Evolutionary conservation across 2,329 filamentous ascomycete species (phyloP).

Genomic region (Talaromyces sp.): DNA sequence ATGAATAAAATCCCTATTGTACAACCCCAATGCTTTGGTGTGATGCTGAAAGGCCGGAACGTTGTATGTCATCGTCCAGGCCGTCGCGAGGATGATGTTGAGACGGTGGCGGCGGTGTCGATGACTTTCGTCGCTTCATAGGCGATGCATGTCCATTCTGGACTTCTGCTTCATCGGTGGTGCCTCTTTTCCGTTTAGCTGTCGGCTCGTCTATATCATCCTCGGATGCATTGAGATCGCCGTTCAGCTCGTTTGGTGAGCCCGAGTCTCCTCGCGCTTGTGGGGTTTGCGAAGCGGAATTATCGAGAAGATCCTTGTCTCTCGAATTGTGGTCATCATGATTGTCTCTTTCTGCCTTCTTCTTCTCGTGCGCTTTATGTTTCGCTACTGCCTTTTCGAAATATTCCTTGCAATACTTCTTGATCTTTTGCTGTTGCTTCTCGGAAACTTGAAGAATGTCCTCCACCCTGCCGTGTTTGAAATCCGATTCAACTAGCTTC

Average conservation of each 20-base stretch:
- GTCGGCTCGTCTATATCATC: constrained; percentile 31
- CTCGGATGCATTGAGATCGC: constrained; percentile 30
- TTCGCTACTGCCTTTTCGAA: constrained; percentile 83
- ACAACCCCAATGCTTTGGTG: constrained; percentile 20
- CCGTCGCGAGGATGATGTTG: constrained; percentile 11
- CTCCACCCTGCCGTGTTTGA: constrained; percentile 80
- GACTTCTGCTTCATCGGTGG: constrained; percentile 25
- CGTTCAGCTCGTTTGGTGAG: constrained; percentile 13
- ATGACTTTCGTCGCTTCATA: constrained; percentile 16
- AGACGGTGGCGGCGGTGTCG: constrained; percentile 14
- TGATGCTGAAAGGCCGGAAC: constrained; percentile 16
- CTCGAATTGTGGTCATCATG: constrained; percentile 25
- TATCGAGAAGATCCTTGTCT: constrained; percentile 20
- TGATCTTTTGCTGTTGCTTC: constrained; percentile 78
- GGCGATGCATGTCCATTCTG: constrained; percentile 35
- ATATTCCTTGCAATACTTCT: constrained; percentile 77
- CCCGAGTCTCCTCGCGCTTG: constrained; percentile 34
- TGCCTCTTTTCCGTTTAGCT: constrained; percentile 56
- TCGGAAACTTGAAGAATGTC: constrained; percentile 74
- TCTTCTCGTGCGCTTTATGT: constrained; percentile 65
- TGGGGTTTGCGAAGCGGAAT: constrained; percentile 15
- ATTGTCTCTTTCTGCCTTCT: constrained; percentile 52
- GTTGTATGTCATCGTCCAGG: constrained; percentile 16
- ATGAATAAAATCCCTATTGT: constrained; percentile 14
- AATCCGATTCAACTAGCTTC: constrained; percentile 87